These are phyloP conservation scores for Onygenales sp. DNA, from an alignment of 2,329 filamentous ascomycete species.

Conservation along the genomic window DNA sequence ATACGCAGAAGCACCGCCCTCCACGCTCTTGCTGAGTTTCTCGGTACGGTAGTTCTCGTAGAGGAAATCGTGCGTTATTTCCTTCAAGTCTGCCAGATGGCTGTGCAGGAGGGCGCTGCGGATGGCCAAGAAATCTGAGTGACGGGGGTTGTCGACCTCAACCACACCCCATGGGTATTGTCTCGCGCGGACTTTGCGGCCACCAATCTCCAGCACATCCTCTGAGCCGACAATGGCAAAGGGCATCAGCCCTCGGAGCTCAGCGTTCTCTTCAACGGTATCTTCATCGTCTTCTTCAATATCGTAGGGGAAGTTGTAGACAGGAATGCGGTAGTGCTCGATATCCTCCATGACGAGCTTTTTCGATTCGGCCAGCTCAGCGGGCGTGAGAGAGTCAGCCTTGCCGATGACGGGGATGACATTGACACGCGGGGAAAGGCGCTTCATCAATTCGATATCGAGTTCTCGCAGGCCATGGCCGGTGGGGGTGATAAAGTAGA, in stretches of 20 bases:
- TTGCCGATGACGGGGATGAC: constrained; percentile 99
- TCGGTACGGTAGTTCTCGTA: constrained; percentile 99
- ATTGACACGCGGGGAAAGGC: constrained; percentile 93
- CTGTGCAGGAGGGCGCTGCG: constrained; percentile 94
- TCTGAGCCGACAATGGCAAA: constrained; percentile 98
- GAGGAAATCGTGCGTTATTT: constrained; percentile 98
- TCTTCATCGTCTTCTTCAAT: constrained; percentile 99
- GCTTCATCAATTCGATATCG: constrained; percentile 99
- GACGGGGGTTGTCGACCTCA: constrained; percentile 96
- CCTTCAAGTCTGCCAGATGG: constrained; percentile 95
- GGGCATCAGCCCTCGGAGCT: constrained; percentile 93
- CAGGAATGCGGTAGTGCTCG: constrained; percentile 97
- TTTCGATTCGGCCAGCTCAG: constrained; percentile 96
- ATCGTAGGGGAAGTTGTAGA: constrained; percentile 99
- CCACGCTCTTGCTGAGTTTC: constrained; percentile 99
- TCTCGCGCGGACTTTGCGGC: constrained; percentile 81
- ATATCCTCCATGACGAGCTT: constrained; percentile 99
- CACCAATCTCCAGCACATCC: constrained; percentile 87
- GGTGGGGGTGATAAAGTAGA: constrained; percentile 99
- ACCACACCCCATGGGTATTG: constrained; percentile 99
- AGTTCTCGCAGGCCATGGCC: constrained; percentile 96
- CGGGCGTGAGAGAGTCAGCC: constrained; percentile 91
- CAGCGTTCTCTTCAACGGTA: constrained; percentile 97
- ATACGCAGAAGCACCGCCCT: constrained; percentile 78
- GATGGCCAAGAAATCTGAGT: constrained; percentile 97